Base-by-base conservation (phyloP, 768 basidiomycete species). In the Erythrobasidium yunnanense region DNA sequence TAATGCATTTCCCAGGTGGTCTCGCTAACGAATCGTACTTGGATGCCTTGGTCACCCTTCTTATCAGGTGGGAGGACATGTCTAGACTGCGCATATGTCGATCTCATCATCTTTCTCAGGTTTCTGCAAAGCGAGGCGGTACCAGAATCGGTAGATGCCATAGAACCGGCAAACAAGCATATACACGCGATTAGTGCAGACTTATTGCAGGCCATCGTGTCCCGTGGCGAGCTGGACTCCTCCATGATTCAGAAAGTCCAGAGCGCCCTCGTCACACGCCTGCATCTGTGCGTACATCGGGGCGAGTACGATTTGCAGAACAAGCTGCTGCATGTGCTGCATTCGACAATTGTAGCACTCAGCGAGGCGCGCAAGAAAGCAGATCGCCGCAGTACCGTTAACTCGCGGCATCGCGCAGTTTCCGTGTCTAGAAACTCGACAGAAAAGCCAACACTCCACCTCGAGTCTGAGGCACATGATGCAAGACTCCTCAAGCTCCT, bases 281-380 rank as follows among this genome's bases (percentile, higher is more conserved):
- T 93, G 1, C 90, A 83, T 74, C 79, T 82, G 52, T 84, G 81
- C 50, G 78, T 95, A 32, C 87, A 92, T 73, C 77, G 79, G 22
- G 78, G 77, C 38, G 81, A 84, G 34, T 81, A 90, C 42, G 87
- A 93, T 71, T 79, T 91, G 15, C 95, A 97, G 78, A 91, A 88
- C 80, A 93, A 91, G 74, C 81, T 93, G 53, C 81, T 97, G 2
- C 90, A 91, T 73, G 82, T 93, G 13, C 81, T 97, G 0, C 92
- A 96, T 86, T 67, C 88, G 0, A 78, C 90, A 32, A 84, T 91
- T 45, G 29, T 20, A 38, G 53, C 65, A 35, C 38, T 23, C 60
- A n/a, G 11, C 32, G n/a, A 29, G 33, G 32, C 11, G 32, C 23
- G 22, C 11, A 46, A 47, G 33, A 0, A 4, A 11, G 4, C 18